Evolutionary conservation across 805 yeast species (phyloP).

Genomic region (Candida palmyrensis): DNA sequence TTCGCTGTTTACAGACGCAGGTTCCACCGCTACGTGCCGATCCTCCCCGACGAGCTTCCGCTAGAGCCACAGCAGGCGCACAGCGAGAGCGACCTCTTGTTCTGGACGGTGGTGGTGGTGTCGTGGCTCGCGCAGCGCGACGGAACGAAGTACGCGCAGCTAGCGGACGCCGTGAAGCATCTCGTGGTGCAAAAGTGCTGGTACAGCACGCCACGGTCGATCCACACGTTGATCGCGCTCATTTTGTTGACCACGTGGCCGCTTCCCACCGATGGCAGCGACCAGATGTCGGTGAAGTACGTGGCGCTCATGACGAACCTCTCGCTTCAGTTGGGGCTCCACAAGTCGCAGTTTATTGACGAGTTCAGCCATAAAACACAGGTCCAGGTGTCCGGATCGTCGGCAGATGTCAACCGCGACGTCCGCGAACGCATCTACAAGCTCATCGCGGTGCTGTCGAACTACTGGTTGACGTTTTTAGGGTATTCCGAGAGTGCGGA

Average conservation of each 20-base stretch:
- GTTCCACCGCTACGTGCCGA: slow-evolving; percentile 29
- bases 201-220: slow-evolving; percentile 41
- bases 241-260: slow-evolving; percentile 44
- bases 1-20: slow-evolving; percentile 19
- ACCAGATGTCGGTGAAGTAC: slow-evolving; percentile 31
- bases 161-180: slow-evolving; percentile 28
- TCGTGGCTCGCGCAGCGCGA: slow-evolving; percentile 29
- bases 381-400: slow-evolving; percentile 18
- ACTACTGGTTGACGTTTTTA: slow-evolving; percentile 37
- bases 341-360: slow-evolving; percentile 34
- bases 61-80: slow-evolving; percentile 11
- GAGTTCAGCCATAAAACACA: slow-evolving; percentile 36
- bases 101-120: slow-evolving; percentile 37
- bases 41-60: slow-evolving; percentile 22
- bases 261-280: slow-evolving; percentile 25
- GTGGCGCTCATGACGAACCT: slow-evolving; percentile 34
- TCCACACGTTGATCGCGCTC: slow-evolving; percentile 32
- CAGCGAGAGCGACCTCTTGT: slow-evolving; percentile 29
- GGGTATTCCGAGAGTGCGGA: slow-evolving; percentile 23
- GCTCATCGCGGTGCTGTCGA: slow-evolving; percentile 37
- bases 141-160: slow-evolving; percentile 13
- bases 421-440: slow-evolving; percentile 37
- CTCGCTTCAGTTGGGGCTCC: slow-evolving; percentile 39
- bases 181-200: slow-evolving; percentile 39
- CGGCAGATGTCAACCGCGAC: slow-evolving; percentile 27